Evolutionary conservation across 2,329 filamentous ascomycete genomes (phyloP).

Genomic region (Botryosphaeria dothidea): DNA sequence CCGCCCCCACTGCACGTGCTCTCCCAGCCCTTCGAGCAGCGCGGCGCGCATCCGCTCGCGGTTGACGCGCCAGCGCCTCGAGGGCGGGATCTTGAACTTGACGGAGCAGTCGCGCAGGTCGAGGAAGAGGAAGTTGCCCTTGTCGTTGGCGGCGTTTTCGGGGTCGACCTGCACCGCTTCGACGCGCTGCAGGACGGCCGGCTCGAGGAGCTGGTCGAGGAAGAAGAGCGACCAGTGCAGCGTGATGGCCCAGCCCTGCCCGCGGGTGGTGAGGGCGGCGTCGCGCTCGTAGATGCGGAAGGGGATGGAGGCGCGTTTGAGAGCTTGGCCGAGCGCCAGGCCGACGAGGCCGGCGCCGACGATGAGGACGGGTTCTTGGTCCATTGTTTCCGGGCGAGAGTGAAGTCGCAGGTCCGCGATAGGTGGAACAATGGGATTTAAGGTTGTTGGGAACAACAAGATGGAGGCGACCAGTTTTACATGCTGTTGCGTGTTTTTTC

Average conservation of each 20-base stretch:
- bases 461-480: not conserved
- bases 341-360: constrained; percentile 38
- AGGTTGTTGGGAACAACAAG: too few species aligned
- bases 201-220: constrained; percentile 18
- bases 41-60: constrained; percentile 17
- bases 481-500: not conserved
- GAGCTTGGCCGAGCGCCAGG: constrained; percentile 39
- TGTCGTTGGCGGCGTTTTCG: constrained; percentile 25
- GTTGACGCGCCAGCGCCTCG: constrained; percentile 36
- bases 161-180: constrained; percentile 22
- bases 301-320: constrained; percentile 24
- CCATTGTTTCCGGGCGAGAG: not conserved
- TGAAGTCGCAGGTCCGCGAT: too few species aligned
- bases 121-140: constrained; percentile 44
- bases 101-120: constrained; percentile 41
- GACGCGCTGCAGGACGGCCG: constrained; percentile 11
- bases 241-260: constrained; percentile 28
- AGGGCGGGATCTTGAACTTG: constrained; percentile 43
- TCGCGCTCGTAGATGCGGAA: constrained; percentile 29
- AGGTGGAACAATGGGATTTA: too few species aligned
- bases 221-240: constrained; percentile 22
- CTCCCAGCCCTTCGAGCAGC: constrained; percentile 14
- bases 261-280: constrained; percentile 16
- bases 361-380: constrained; percentile 28
- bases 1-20: constrained; percentile 18